Base-by-base conservation (phyloP, 2,329 filamentous ascomycete genomes). In the Neoscytalidium dimidiatum region DNA sequence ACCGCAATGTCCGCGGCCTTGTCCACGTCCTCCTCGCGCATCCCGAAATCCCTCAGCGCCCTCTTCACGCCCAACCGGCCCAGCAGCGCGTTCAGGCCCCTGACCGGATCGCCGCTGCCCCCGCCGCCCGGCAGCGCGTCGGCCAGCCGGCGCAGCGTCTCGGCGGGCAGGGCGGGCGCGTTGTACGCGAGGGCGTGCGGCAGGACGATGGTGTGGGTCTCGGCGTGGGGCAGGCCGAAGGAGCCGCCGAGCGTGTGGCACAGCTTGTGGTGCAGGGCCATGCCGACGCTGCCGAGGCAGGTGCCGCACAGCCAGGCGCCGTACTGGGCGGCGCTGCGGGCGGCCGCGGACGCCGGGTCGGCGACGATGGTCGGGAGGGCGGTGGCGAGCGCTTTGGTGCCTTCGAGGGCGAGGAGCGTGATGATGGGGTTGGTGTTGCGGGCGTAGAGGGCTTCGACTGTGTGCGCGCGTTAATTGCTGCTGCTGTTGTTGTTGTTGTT, bases 251-350 rank as follows among this genome's bases (percentile, higher is more conserved):
- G 78, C 0, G 85, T 85, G 71, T 90, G 88, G 75, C 87, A 89
- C 1, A 90, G 81, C 72, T 90, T 90, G 75, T 90, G 88, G 71
- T 90, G 88, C 14, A 90, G 81, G 2, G 85, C 82, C 85, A 90
- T 89, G 62, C 82, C 82, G 2, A 86, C 84, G 65, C 78, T 83
- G 5, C 86, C 87, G 0, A 89, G 79, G 69, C 85, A 88, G 26
- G 80, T 82, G 33, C 86, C 86, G 69, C 86, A 89, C 1, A 90
- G 82, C 86, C 86, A 90, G 41, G 88, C 87, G 23, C 87, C 88
- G 70, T 89, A 88, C 1, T 86, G 81, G 14, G 86, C 86, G 2
- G 74, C 74, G 3, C 80, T 81, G 2, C 86, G 82, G 2, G 86
- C 85, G 4, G 78, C 73, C 38, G 72, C 66, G 6, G 79, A 81